phyloP scores from a whole-genome alignment of 2,329 filamentous ascomycete genomes.

The Ceratocystis cubensis region DNA sequence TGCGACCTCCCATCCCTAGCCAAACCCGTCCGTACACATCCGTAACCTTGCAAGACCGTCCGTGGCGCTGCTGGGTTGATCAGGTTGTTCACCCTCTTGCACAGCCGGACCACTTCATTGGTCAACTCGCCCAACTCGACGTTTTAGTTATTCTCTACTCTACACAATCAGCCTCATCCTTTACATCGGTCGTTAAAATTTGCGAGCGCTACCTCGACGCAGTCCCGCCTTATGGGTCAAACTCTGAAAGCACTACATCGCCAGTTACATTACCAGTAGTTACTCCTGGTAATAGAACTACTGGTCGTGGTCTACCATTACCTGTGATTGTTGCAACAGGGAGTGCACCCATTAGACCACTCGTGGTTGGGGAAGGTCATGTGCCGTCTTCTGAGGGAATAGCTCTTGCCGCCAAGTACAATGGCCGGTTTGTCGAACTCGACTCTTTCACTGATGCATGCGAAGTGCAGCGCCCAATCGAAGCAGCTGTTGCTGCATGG shows the following conservation, averaged over 20 bases:
- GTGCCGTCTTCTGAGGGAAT: constrained; percentile 12
- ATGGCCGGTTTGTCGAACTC: constrained; percentile 18
- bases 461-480: constrained; percentile 11
- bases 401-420: constrained; percentile 14
- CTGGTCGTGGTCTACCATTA: constrained; percentile 11
- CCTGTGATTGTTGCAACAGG: constrained; percentile 17
- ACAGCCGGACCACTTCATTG: constrained; percentile 20
- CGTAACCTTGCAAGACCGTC: constrained; percentile 12
- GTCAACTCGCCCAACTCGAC: constrained; percentile 19
- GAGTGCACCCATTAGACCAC: neutral
- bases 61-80: constrained; percentile 20
- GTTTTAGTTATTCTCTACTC: constrained; percentile 19
- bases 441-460: constrained; percentile 9
- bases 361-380: constrained; percentile 6
- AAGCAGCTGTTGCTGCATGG: constrained; percentile 19
- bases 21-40: constrained; percentile 15
- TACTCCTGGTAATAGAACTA: neutral
- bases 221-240: neutral
- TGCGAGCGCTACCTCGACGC: constrained; percentile 14
- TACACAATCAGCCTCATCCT: constrained; percentile 5
- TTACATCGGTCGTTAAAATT: constrained; percentile 16
- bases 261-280: neutral
- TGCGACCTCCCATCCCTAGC: constrained; percentile 8
- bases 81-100: constrained; percentile 18
- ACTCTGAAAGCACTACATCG: neutral